Evolutionary conservation across 139 green algal species (phyloP), one percentile per base, ranked within the genome.

Genomic region (Tetradesmus lagerheimii): DNA sequence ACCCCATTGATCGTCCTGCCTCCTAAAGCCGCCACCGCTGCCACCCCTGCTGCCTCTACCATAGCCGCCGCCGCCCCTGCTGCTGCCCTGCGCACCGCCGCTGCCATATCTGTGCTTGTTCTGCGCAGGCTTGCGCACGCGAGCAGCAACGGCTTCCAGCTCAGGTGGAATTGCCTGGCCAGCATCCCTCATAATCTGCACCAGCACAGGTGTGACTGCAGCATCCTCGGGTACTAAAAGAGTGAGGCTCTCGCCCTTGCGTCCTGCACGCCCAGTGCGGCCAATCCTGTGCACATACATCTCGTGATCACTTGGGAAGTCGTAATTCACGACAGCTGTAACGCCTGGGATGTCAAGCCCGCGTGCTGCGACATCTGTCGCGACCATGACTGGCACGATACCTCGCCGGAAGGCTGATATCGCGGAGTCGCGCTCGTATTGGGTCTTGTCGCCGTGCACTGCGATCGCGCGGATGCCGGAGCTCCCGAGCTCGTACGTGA

Each of bases 231-330:
- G 93, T 29, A 92, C 93, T 50, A 97, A 87, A 41, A 98, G 90
- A 14, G 95, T 95, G 75, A 95, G 92, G 8, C 93, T 91, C 57
- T 94, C 89, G 23, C 96, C 96, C 14, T 91, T 94, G 2, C 92
- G 92, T 15, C 96, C 96, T 25, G 96, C 96, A 64, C 96, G 93
- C 15, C 95, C 96, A 4, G 96, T 98, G 43, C 96, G 94, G 35
- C 96, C 96, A 77, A 98, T 98, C 76, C 97, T 92, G 86, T 98
- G 96, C 0, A 98, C 91, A 81, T 98, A 99, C 94, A 99, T 96
- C 90, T 99, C 97, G 20, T 94, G 96, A 2, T 97, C 97, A 0
- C 95, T 89, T 0, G 97, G 97, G 91, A 99, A 99, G 64, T 93
- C 94, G 93, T 98, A 99, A 91, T 98, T 98, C 62, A 98, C 83